phyloP scores from a whole-genome alignment of 2,329 filamentous ascomycete species.

The Claviceps sp. region DNA sequence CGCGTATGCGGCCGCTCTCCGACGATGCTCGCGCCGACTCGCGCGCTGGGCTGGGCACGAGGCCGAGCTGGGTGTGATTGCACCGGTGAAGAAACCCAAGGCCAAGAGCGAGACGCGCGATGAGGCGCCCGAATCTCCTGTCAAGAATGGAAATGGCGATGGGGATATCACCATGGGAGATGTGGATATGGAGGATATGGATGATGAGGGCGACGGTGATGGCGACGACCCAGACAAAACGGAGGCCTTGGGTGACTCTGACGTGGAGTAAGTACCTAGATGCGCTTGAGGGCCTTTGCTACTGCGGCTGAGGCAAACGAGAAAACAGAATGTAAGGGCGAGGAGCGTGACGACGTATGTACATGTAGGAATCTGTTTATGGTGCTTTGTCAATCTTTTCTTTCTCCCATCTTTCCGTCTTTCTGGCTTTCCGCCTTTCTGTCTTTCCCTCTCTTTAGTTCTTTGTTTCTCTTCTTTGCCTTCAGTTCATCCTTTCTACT shows the following conservation, averaged over 20 bases:
- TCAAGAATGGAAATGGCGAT: constrained; percentile 22
- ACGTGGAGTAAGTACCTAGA: constrained; percentile 14
- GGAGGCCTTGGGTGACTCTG: constrained; percentile 24
- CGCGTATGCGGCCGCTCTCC: constrained; percentile 51
- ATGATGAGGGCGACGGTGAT: constrained; percentile 33
- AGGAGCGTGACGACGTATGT: neutral
- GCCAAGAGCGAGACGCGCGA: constrained; percentile 12
- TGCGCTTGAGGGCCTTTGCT: no score
- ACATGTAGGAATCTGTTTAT: neutral
- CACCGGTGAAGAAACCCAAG: constrained; percentile 28
- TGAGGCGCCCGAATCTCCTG: neutral
- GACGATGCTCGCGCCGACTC: constrained; percentile 51
- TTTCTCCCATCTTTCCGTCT: neutral
- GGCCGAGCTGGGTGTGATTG: constrained; percentile 32
- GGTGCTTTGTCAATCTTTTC: neutral
- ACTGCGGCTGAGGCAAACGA: no score
- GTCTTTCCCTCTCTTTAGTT: no score
- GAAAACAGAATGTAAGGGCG: neutral
- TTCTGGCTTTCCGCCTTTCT: no score
- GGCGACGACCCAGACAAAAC: constrained; percentile 29
- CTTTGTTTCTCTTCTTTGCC: no score
- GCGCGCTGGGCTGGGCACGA: constrained; percentile 48
- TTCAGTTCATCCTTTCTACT: no score
- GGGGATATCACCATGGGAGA: constrained; percentile 39
- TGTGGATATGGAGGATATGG: constrained; percentile 36